A percentile compares a stretch with the other conserved stretches of the same genome.
Conservation (phyloP, 2,329 filamentous ascomycete species). For the Aspergillus sp. region DNA sequence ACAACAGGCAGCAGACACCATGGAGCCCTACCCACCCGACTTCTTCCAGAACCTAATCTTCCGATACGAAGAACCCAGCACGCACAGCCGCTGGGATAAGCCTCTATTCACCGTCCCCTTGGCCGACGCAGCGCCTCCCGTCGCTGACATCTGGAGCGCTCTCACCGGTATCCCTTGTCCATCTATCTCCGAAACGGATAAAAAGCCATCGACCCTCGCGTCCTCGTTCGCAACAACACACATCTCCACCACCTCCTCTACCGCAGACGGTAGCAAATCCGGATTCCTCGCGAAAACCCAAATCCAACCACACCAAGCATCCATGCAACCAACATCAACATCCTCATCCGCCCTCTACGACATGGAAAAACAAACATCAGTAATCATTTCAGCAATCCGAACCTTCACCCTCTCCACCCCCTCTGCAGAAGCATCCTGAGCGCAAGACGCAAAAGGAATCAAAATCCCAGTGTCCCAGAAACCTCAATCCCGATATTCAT, state of each 20-base stretch:
- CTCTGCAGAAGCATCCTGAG: constrained; percentile 37
- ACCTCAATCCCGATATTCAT: constrained; percentile 33
- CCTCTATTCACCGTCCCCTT: constrained; percentile 63
- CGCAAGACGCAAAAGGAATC: constrained; percentile 28
- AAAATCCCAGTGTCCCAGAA: constrained; percentile 35
- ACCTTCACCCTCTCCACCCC: constrained; percentile 40
- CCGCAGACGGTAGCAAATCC: too few relatives aligned
- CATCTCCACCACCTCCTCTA: constrained; percentile 9
- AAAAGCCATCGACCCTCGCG: constrained; percentile 14
- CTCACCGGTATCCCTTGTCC: constrained; percentile 42
- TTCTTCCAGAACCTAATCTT: constrained; percentile 65
- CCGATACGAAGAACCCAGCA: constrained; percentile 67
- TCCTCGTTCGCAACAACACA: constrained; percentile 18
- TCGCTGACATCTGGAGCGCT: constrained; percentile 62
- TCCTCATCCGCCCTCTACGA: constrained; percentile 43
- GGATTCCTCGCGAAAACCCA: neutral
- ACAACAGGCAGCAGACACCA: constrained; percentile 11
- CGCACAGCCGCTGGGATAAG: constrained; percentile 65
- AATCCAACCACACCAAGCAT: constrained; percentile 45
- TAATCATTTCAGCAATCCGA: constrained; percentile 43
- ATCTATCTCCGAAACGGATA: constrained; percentile 13
- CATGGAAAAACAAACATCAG: constrained; percentile 44
- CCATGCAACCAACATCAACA: constrained; percentile 40
- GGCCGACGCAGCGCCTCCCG: constrained; percentile 56
- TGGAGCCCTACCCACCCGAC: constrained; percentile 51